These are phyloP conservation scores for Russula sp. DNA, from an alignment of 768 basidiomycete species.

Conservation along the genomic window DNA sequence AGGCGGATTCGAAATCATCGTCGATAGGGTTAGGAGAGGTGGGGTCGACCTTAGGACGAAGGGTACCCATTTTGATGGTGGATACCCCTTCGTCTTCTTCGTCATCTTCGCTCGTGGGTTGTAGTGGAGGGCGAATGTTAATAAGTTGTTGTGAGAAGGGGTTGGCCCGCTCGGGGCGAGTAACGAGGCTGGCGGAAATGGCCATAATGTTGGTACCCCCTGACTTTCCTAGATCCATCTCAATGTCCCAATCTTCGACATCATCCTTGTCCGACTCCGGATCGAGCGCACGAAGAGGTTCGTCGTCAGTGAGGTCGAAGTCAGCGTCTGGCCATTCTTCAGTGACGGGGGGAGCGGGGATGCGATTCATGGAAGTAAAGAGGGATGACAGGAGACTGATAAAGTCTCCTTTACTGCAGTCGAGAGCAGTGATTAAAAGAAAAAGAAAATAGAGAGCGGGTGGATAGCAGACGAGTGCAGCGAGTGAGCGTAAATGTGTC, in stretches of 20 bases:
- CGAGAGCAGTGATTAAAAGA: conserved; percentile 11
- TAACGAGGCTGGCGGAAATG: conserved; percentile 35
- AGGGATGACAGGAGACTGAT: conserved; percentile 13
- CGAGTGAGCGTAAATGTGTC: conserved; percentile 1
- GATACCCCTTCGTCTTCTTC: conserved; percentile 80
- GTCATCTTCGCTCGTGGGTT: conserved; percentile 45
- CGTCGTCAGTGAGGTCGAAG: conserved; percentile 77
- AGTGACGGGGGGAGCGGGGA: conserved; percentile 51
- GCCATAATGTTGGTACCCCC: conserved; percentile 44
- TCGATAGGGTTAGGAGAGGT: conserved; percentile 34
- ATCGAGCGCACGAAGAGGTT: conserved; percentile 54
- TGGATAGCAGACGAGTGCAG: neutral
- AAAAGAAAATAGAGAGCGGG: neutral
- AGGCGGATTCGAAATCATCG: conserved; percentile 81
- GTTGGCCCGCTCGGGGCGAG: conserved; percentile 36
- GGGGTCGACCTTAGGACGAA: conserved; percentile 31
- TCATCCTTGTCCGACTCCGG: conserved; percentile 58
- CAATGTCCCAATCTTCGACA: conserved; percentile 76
- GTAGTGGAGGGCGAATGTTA: conserved; percentile 62
- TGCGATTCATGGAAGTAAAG: conserved; percentile 43
- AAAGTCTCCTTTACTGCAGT: conserved; percentile 22
- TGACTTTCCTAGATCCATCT: conserved; percentile 61
- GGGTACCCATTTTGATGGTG: conserved; percentile 68
- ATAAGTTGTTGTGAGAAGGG: conserved; percentile 39
- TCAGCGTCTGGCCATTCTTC: conserved; percentile 88